Percentiles rank a stretch among this genome's conserved stretches.
phyloP scores from a whole-genome alignment of 2,329 filamentous ascomycete genomes.

The Diaporthe caulivora region DNA sequence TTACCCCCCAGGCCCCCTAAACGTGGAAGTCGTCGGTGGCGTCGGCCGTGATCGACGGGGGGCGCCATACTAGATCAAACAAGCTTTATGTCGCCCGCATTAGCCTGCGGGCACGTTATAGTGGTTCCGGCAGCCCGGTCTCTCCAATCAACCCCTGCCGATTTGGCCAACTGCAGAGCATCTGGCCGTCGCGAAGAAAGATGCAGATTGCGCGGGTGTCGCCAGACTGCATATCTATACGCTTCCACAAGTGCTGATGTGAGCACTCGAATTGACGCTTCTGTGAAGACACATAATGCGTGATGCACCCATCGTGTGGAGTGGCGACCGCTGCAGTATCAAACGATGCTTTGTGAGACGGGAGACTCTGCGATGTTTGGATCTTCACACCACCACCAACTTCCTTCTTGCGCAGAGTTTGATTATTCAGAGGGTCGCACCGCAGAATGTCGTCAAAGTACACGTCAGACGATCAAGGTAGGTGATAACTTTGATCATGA shows the following conservation, averaged over 20 bases:
- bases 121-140: neutral
- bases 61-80: neutral
- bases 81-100: conserved; percentile 22
- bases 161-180: neutral
- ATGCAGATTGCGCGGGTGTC: neutral
- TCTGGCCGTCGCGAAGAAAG: neutral
- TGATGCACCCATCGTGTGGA: neutral
- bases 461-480: too few species aligned
- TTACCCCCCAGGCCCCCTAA: neutral
- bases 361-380: neutral
- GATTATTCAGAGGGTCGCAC: neutral
- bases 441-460: neutral
- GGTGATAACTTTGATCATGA: neutral
- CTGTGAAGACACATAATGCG: neutral
- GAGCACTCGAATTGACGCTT: neutral
- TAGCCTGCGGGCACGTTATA: neutral
- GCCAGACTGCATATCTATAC: neutral
- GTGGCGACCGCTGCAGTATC: neutral
- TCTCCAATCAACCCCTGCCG: neutral
- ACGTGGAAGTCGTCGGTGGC: neutral
- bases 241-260: conserved; percentile 6
- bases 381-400: neutral
- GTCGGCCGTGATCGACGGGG: neutral
- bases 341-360: neutral
- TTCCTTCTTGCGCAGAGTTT: neutral